Base-by-base conservation (phyloP, 176 grass and related monocot species). In the Sorghum bicolor region DNA sequence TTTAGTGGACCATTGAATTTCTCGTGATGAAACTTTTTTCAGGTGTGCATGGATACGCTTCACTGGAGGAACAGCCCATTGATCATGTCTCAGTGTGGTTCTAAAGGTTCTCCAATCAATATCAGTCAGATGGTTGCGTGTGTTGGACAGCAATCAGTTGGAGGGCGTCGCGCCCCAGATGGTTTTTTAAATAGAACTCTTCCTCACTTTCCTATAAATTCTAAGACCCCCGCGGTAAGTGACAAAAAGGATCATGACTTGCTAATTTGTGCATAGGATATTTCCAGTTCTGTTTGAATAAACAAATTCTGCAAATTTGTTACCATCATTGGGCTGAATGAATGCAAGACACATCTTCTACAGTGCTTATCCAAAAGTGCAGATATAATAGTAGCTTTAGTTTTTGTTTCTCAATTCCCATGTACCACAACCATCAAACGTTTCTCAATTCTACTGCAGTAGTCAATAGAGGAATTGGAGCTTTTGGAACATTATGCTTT, bases 111-210 rank as follows among this genome's bases (percentile, higher is more conserved):
- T 89, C 84, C 88, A 75, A 94, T 94, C 81, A 98, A 98, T 82
- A 98, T 98, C 31, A 95, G 95, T 88, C 95, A 95, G 87, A 98
- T 98, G 95, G 87, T 98, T 91, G 88, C 91, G 10, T 98, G 95
- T 91, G 95, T 98, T 72, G 95, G 95, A 22, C 95, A 98, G 75
- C 95, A 98, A 89, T 94, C 95, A 79, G 95, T 98, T 89, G 95
- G 95, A 72, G 95, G 95, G 28, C 87, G 86, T 38, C 92, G 95
- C 80, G 92, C 95, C 78, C 95, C 95, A 50, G 89, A 98, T 77
- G 92, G 92, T 20, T 98, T 98, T 83, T 93, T 98, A 40, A 83
- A 98, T 86, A 86, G 95, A 82, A 98, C 92, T 41, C 95, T 98
- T 89, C 95, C 95, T 20, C 95, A 98, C 81, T 98, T 98, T n/a